phyloP scores from a whole-genome alignment of 2,329 filamentous ascomycete genomes.

The Ceratocystis papillata region DNA sequence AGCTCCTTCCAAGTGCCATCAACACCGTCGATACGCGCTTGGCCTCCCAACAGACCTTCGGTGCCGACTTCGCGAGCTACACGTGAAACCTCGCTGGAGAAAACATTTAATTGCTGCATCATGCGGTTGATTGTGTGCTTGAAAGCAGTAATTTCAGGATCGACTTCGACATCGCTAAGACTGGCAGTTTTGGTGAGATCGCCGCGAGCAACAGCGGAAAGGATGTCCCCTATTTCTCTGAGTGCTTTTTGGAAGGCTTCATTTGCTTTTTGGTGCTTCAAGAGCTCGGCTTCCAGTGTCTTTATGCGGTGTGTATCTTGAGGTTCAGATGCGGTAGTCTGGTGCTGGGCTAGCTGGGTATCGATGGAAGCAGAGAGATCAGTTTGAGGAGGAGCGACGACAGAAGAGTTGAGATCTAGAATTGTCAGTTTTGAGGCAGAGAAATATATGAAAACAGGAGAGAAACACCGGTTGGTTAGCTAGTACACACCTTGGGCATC shows the following conservation, averaged over 20 bases:
- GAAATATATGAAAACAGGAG: slow-evolving; percentile 33
- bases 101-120: slow-evolving; percentile 96
- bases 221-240: slow-evolving; percentile 91
- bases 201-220: slow-evolving; percentile 89
- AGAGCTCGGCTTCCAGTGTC: slow-evolving; percentile 80
- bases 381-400: slow-evolving; percentile 78
- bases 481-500: slow-evolving; percentile 32
- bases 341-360: slow-evolving; percentile 64
- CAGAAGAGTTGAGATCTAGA: slow-evolving; percentile 68
- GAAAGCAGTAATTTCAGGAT: slow-evolving; percentile 95
- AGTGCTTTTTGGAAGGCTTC: slow-evolving; percentile 96
- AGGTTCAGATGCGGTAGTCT: slow-evolving; percentile 67
- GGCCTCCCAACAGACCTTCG: slow-evolving; percentile 84
- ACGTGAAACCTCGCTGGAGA: slow-evolving; percentile 90
- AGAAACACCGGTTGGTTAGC: not conserved
- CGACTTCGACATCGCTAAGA: slow-evolving; percentile 92
- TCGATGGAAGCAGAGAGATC: slow-evolving; percentile 78
- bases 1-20: slow-evolving; percentile 97
- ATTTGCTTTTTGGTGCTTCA: slow-evolving; percentile 96
- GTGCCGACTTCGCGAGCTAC: slow-evolving; percentile 93
- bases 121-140: slow-evolving; percentile 98
- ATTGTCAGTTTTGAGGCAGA: slow-evolving; percentile 71
- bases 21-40: slow-evolving; percentile 86
- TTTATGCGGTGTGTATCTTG: slow-evolving; percentile 77
- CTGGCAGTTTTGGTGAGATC: slow-evolving; percentile 94